Percentiles rank a stretch among this genome's conserved stretches.
Conservation (phyloP, 257 asterid species). For the Orobanche coerulescens region DNA sequence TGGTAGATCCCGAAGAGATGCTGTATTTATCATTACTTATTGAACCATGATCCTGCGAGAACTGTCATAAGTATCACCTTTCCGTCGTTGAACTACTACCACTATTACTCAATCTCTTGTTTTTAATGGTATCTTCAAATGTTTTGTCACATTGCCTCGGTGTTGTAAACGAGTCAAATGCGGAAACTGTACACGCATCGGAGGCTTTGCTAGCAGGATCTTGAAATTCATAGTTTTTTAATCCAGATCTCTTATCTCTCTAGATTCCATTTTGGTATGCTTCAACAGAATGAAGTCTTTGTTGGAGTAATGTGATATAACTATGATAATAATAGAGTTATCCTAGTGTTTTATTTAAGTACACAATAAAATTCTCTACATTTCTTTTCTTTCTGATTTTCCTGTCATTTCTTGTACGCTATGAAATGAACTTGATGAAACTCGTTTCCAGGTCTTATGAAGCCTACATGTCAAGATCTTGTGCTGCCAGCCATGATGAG, state of each 20-base stretch:
- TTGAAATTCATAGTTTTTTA: not conserved
- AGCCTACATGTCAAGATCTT: slow-evolving; percentile 23
- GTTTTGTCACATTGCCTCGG: slow-evolving; percentile 5
- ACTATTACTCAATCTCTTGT: too few species aligned
- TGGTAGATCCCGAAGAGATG: not conserved
- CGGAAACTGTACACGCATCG: not conserved
- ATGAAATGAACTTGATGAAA: not conserved
- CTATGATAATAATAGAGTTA: not conserved
- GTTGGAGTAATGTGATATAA: not conserved
- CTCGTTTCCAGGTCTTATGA: slow-evolving; percentile 23
- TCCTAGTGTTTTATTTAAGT: not conserved
- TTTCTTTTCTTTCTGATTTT: not conserved
- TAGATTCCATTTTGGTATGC: not conserved
- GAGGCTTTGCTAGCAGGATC: not conserved
- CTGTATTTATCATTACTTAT: not conserved
- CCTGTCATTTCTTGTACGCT: not conserved
- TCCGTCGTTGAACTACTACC: not conserved
- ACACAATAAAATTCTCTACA: not conserved
- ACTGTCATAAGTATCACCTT: not conserved
- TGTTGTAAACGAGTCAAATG: slow-evolving; percentile 14
- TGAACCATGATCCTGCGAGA: not conserved
- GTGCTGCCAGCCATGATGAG: slow-evolving; percentile 28
- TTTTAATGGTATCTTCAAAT: not conserved
- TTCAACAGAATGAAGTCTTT: not conserved
- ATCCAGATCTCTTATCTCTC: not conserved